These are phyloP conservation scores for Danielia oregonensis DNA, from an alignment of 805 yeast genomes.

Conservation along the genomic window DNA sequence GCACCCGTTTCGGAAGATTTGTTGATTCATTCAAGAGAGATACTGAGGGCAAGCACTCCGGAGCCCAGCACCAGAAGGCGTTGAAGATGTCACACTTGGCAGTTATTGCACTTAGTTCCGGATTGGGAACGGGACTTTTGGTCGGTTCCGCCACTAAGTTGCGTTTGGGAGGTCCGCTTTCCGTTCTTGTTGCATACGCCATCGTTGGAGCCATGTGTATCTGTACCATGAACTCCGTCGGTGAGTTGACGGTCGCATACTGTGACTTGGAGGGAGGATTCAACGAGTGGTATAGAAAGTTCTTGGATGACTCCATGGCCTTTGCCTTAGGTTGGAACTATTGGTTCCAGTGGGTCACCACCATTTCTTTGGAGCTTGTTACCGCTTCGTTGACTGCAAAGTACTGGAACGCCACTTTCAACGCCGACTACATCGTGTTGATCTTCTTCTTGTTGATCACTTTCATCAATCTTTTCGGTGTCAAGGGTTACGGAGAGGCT, in stretches of 20 bases:
- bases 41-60: constrained; percentile 1
- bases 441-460: constrained; percentile 47
- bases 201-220: constrained; percentile 25
- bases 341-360: constrained; percentile 27
- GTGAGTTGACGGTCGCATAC: constrained; percentile 57
- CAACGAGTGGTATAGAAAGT: constrained; percentile 26
- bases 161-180: constrained; percentile 23
- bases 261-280: constrained; percentile 42
- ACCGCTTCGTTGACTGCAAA: constrained; percentile 45
- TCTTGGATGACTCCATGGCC: constrained; percentile 34
- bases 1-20: constrained; percentile 2
- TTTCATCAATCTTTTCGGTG: constrained; percentile 43
- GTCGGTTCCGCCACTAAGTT: constrained; percentile 37
- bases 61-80: constrained; percentile 5
- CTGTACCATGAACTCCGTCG: constrained; percentile 37
- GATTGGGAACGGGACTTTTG: constrained; percentile 41
- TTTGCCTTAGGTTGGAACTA: constrained; percentile 39
- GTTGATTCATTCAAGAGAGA: constrained; percentile 13
- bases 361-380: constrained; percentile 19
- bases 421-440: constrained; percentile 56
- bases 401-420: constrained; percentile 50
- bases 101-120: constrained; percentile 33
- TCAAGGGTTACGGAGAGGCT: constrained; percentile 45
- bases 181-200: constrained; percentile 21
- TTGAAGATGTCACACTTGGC: constrained; percentile 26